Base-by-base conservation (phyloP, 2,329 filamentous ascomycete species). In the Fusarium drepaniforme region DNA sequence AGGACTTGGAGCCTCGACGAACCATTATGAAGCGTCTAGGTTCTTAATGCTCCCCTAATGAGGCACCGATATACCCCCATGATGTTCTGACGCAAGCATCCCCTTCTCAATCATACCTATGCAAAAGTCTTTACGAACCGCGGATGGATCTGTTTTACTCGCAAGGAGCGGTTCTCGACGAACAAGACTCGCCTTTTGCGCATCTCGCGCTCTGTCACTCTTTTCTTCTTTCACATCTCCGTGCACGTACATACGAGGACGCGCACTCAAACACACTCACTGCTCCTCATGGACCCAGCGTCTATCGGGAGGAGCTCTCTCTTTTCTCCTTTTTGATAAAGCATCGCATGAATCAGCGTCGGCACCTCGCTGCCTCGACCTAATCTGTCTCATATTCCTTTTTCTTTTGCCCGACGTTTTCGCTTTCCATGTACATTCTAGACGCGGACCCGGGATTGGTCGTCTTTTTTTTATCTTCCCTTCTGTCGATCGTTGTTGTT, bases 391-490 rank as follows among this genome's bases (percentile, higher is more conserved):
- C 73, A 80, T 80, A 78, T 75, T 79, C 75, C 69, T 79, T 73
- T 70, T 68, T 61, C 72, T 68, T 75, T 76, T 62, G 70, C 59
- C 67, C 69, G 70, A 63, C 66, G 64, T 65, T 71, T 70, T 75
- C 70, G 70, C 67, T 66, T 75, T 80, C 79, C 70, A 67, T 81
- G 79, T 83, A 81, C 77, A 82, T 83, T 80, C 77, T 81, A 82
- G 81, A 82, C 74, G 71, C 67, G 67, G 78, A 77, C 78, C 78
- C 77, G 73, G 78, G 80, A 77, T 72, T 75, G 80, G 80, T 76
- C 77, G 66, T 57, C 70, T 75, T 44, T 44, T 71, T 68, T 68
- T 69, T 63, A 61, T 21, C 64, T 70, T 66, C n/a, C 66, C 69
- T 64, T 80, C 74, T 76, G 75, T 73, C 51, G 68, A 71, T 73